These are phyloP conservation scores for Mycena sanguinolenta DNA, from an alignment of 768 basidiomycete species.

Conservation along the genomic window DNA sequence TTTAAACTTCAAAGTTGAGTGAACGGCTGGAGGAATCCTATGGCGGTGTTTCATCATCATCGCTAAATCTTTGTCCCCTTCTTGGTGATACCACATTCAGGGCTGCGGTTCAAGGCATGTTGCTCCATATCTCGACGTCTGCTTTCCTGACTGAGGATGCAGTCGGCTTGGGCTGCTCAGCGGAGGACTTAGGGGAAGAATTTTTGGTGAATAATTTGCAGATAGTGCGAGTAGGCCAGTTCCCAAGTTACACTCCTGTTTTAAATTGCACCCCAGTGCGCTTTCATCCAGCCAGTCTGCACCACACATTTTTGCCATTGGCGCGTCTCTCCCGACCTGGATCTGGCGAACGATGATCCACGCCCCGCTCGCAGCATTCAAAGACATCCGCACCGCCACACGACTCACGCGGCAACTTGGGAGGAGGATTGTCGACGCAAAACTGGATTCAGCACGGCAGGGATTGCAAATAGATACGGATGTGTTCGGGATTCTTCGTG, in stretches of 20 bases:
- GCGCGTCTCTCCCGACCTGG: background rate
- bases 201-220: background rate
- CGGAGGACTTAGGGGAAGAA: background rate
- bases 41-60: background rate
- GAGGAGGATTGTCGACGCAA: background rate
- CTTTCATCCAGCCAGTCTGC: conserved; percentile 1
- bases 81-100: background rate
- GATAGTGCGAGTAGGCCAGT: background rate
- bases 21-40: background rate
- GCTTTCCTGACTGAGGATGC: background rate
- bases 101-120: background rate
- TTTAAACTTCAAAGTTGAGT: background rate
- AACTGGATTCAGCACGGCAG: background rate
- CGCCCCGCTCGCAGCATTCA: background rate
- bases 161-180: background rate
- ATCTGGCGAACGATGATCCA: background rate
- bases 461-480: background rate
- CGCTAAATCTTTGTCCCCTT: conserved; percentile 2
- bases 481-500: conserved; percentile 5
- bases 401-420: background rate
- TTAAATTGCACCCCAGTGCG: background rate
- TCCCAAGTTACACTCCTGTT: background rate
- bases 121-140: too few species aligned
- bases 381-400: background rate
- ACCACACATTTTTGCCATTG: background rate